These are phyloP conservation scores for Metarhizium album DNA, from an alignment of 2,329 filamentous ascomycete genomes.

Conservation along the genomic window DNA sequence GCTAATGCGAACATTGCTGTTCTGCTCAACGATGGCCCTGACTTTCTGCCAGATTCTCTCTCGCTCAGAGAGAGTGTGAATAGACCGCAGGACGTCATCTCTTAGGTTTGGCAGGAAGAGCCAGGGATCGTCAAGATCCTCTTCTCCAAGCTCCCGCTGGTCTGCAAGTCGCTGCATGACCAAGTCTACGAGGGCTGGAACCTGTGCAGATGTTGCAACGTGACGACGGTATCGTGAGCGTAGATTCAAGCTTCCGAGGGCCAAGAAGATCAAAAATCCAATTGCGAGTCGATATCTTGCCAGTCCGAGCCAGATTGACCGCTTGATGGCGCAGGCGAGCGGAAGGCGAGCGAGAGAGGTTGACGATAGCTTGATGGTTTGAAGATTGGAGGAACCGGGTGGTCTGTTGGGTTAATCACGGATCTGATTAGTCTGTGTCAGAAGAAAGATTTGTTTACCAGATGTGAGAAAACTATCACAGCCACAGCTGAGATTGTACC, in stretches of 20 bases:
- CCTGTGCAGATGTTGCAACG: slow-evolving; percentile 54
- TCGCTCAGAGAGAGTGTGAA: slow-evolving; percentile 66
- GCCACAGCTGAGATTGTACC: background rate
- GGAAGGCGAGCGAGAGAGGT: slow-evolving; percentile 87
- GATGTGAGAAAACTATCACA: background rate
- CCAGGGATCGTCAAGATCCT: slow-evolving; percentile 60
- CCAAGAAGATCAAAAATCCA: slow-evolving; percentile 49
- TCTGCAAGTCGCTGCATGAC: slow-evolving; percentile 73
- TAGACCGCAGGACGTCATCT: slow-evolving; percentile 77
- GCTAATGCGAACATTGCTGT: slow-evolving; percentile 76
- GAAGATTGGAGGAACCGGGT: slow-evolving; percentile 50
- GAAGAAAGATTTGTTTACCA: slow-evolving; percentile 21
- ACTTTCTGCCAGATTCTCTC: slow-evolving; percentile 80
- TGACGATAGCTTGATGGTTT: slow-evolving; percentile 59
- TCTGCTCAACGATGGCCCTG: slow-evolving; percentile 76
- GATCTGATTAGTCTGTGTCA: slow-evolving; percentile 80
- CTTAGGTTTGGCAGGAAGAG: slow-evolving; percentile 81
- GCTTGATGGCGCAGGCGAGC: slow-evolving; percentile 68
- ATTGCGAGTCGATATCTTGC: slow-evolving; percentile 80
- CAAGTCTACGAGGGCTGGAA: slow-evolving; percentile 76
- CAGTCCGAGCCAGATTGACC: slow-evolving; percentile 69
- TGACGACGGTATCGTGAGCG: slow-evolving; percentile 52
- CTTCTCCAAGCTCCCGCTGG: slow-evolving; percentile 71
- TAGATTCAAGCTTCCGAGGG: slow-evolving; percentile 48
- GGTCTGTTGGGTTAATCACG: slow-evolving; percentile 62